phyloP scores from a whole-genome alignment of 2,329 filamentous ascomycete genomes.

The Pseudocercospora vitis region DNA sequence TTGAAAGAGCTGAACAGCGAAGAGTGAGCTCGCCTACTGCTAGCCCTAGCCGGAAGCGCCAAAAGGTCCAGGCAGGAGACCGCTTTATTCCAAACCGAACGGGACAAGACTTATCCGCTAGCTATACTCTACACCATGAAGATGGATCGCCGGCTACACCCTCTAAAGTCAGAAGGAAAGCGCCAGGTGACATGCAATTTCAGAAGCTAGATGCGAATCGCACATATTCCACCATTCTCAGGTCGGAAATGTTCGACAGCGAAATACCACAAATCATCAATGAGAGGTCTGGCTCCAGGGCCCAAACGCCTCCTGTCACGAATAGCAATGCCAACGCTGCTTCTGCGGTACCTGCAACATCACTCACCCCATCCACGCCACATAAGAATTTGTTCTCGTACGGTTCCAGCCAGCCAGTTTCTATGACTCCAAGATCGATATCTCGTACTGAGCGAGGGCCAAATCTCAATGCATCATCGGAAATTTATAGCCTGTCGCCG shows the following conservation, averaged over 20 bases:
- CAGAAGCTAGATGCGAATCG: conserved; percentile 94
- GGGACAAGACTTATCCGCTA: conserved; percentile 89
- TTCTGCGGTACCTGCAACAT: conserved; percentile 65
- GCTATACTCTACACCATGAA: conserved; percentile 87
- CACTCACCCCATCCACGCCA: conserved; percentile 86
- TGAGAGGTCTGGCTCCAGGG: conserved; percentile 56
- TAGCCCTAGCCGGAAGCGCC: conserved; percentile 68
- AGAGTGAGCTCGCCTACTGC: conserved; percentile 61
- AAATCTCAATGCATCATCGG: conserved; percentile 84
- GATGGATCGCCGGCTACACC: conserved; percentile 91
- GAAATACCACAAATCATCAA: conserved; percentile 78
- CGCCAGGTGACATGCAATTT: conserved; percentile 88
- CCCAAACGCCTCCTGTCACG: conserved; percentile 73
- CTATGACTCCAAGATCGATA: conserved; percentile 65
- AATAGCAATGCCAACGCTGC: conserved; percentile 56
- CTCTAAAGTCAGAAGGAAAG: conserved; percentile 81
- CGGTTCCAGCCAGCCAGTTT: conserved; percentile 81
- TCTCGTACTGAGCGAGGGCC: conserved; percentile 77
- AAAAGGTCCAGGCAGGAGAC: conserved; percentile 58
- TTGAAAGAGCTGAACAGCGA: conserved; percentile 59
- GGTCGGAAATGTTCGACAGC: conserved; percentile 88
- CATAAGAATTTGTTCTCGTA: conserved; percentile 92
- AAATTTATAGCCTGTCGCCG: conserved; percentile 93
- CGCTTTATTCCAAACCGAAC: conserved; percentile 95
- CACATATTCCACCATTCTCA: conserved; percentile 83